These are phyloP conservation scores for Helotiales sp. DNA, from an alignment of 2,329 filamentous ascomycete species.

Conservation along the genomic window DNA sequence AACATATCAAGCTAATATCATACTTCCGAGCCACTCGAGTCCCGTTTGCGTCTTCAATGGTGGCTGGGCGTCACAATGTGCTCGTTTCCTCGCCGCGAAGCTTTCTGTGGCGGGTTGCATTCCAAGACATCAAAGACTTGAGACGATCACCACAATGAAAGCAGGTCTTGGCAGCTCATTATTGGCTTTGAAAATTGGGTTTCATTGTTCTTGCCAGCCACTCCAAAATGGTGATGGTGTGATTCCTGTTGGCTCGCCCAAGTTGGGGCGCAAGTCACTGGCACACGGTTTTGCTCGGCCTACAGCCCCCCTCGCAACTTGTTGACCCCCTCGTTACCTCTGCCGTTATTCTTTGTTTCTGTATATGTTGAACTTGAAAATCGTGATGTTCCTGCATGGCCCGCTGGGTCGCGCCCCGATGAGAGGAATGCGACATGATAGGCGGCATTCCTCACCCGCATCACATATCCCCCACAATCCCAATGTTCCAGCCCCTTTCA, in stretches of 20 bases:
- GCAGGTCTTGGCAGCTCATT: not conserved
- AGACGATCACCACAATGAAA: not conserved
- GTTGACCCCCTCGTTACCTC: not conserved
- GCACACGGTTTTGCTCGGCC: not conserved
- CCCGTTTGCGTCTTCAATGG: constrained; percentile 1
- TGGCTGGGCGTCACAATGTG: not conserved
- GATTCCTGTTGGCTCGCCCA: not conserved
- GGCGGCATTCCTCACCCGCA: constrained; percentile 8
- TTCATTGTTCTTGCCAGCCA: constrained; percentile 6
- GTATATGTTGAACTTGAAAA: not conserved
- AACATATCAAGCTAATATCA: not conserved
- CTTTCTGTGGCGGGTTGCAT: constrained; percentile 4
- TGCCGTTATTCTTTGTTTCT: not conserved
- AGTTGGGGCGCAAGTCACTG: not conserved
- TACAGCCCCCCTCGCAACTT: not conserved
- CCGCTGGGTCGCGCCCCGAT: not conserved
- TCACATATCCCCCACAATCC: constrained; percentile 14
- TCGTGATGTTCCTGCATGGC: not conserved
- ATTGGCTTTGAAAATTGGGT: not conserved
- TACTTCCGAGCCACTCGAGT: not conserved
- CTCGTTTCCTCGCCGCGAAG: not conserved
- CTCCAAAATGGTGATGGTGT: not conserved
- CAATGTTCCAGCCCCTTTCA: constrained; percentile 17
- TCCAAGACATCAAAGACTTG: not conserved
- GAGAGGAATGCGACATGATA: constrained; percentile 7